Conservation (phyloP, 2,329 filamentous ascomycete species). For the Drechslerella coelobrocha region DNA sequence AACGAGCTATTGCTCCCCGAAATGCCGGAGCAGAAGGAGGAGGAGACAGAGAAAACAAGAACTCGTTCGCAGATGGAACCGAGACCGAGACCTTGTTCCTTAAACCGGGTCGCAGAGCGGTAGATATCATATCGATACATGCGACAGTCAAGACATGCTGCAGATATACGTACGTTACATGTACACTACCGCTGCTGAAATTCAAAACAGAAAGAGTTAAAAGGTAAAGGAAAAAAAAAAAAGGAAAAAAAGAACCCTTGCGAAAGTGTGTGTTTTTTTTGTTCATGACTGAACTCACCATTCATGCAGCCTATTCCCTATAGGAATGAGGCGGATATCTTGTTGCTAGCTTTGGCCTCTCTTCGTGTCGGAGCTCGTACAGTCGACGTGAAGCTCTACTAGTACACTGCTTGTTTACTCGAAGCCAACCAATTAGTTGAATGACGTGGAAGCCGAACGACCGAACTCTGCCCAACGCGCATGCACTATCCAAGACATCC, state of each 20-base stretch:
- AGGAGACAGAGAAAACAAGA: not conserved
- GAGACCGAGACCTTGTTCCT: not conserved
- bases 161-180: not conserved
- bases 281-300: not conserved
- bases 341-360: too few species aligned
- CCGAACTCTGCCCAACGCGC: not conserved
- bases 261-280: not conserved
- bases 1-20: too few species aligned
- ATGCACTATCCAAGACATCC: constrained; percentile 1
- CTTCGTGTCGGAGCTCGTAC: not conserved
- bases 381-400: not conserved
- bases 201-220: too few species aligned
- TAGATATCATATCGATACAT: not conserved
- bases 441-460: not conserved
- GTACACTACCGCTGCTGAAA: not conserved
- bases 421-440: not conserved
- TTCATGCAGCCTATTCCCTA: constrained; percentile 21
- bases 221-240: not conserved
- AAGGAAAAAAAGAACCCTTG: constrained; percentile 5
- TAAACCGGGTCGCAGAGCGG: not conserved
- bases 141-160: not conserved
- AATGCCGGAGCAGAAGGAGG: not conserved
- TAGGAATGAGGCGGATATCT: constrained; percentile 40
- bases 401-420: not conserved
- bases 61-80: not conserved